These are phyloP conservation scores for Entelexis paramagnoliae DNA, from an alignment of 1,139 yeast genomes.

Conservation along the genomic window DNA sequence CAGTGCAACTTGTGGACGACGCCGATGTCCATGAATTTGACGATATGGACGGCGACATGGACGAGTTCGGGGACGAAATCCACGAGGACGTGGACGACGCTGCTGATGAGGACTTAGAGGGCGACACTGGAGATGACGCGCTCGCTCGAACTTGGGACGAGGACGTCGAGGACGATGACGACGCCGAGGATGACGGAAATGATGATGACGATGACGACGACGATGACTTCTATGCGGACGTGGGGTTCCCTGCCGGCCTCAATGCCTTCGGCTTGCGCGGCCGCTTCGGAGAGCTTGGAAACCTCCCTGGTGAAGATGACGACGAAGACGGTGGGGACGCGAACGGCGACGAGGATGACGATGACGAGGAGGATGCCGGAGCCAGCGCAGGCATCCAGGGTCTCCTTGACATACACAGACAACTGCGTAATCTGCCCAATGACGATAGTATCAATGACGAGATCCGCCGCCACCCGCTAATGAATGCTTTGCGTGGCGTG, in stretches of 20 bases:
- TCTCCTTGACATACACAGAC: conserved; percentile 8
- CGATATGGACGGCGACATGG: conserved; percentile 9
- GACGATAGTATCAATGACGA: neutral
- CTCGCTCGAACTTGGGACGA: neutral
- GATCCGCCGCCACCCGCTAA: neutral
- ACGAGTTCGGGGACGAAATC: neutral
- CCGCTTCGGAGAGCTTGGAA: conserved; percentile 1
- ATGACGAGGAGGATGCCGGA: conserved; percentile 23
- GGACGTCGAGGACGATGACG: conserved; percentile 1
- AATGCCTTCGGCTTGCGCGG: neutral
- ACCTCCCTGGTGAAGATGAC: conserved; percentile 17
- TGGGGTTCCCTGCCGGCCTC: neutral
- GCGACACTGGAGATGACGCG: neutral
- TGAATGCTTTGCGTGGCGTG: conserved; percentile 4
- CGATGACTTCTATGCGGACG: conserved; percentile 9
- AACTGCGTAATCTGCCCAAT: neutral
- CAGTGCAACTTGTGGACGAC: neutral
- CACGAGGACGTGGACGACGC: neutral
- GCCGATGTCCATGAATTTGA: conserved; percentile 7
- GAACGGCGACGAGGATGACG: conserved; percentile 20
- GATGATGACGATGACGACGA: conserved; percentile 25
- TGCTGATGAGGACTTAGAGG: neutral
- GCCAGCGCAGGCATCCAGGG: conserved; percentile 13
- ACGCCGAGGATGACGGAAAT: conserved; percentile 18
- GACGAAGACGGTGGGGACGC: conserved; percentile 17